Evolutionary conservation across 2,329 filamentous ascomycete genomes (phyloP), one percentile per base, ranked within the genome.

Genomic region (Byssochlamys sp.): DNA sequence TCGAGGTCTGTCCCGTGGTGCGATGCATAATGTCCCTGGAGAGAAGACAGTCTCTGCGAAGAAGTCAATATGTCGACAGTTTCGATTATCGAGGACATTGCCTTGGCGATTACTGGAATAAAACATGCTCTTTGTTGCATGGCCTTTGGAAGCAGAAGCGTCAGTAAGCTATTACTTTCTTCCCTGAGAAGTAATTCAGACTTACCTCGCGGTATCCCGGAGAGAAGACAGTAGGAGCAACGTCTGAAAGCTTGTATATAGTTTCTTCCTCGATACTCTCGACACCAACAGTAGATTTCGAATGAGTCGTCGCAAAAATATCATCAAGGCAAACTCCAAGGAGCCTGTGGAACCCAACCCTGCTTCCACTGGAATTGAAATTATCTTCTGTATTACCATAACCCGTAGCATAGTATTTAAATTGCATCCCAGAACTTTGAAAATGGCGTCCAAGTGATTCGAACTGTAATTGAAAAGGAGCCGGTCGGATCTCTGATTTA

Each of bases 51-150:
- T 51, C 63, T 67, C 19, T 59, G 50, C 53, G 59, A 60, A 2
- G 66, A 50, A 1, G 9, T 29, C n/a, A 55, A 33, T 9, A 64
- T 63, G 0, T 58, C 53, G n/a, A 63, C 63, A 14, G 56, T 60
- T 12, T 65, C 61, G 11, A 75, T 48, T 52, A 75, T 65, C 1
- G 65, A 67, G 3, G 62, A 58, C 27, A 75, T 60, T 4, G 72
- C 69, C 59, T 71, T 74, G 1, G 67, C 63, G 14, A 75, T 65
- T 4, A 67, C 65, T 1, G 71, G 66, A 2, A 75, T 68, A 6
- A 73, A 66, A 5, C 64, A 63, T 9, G 65, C 66, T 33, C 73
- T 65, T 60, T 74, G 69, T 35, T 65, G 67, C 58, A 75, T 69
- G 33, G 65, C 68, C 73, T 76, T 45, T 6, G 19, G 45, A 53